Percentiles rank a stretch among this genome's conserved stretches.
Conservation (phyloP, 805 yeast species). For the Yarrowia bubula region DNA sequence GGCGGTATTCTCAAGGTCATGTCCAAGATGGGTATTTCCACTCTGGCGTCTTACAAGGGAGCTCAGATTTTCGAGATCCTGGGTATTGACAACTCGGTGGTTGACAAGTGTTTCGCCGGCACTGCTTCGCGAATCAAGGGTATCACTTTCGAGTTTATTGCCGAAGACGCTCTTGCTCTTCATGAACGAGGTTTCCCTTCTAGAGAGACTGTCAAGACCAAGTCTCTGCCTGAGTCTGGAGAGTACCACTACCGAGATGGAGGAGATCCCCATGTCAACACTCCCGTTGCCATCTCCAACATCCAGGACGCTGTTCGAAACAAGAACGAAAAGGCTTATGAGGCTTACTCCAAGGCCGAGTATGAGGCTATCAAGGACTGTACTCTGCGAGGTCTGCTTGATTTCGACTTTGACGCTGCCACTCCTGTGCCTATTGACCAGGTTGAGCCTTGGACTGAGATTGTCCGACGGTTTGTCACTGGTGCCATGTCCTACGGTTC, state of each 20-base stretch:
- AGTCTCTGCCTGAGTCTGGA: slow-evolving; percentile 87
- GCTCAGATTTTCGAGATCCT: slow-evolving; percentile 97
- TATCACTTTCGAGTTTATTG: slow-evolving; percentile 90
- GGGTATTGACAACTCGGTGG: slow-evolving; percentile 92
- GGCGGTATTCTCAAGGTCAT: slow-evolving; percentile 93
- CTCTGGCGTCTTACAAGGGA: slow-evolving; percentile 97
- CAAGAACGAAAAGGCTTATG: slow-evolving; percentile 91
- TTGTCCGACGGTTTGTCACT: slow-evolving; percentile 94
- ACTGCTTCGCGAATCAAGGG: slow-evolving; percentile 97
- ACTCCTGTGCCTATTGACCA: slow-evolving; percentile 89
- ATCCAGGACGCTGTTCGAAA: slow-evolving; percentile 98
- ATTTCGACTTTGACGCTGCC: slow-evolving; percentile 74
- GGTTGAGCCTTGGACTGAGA: slow-evolving; percentile 99
- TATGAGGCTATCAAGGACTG: slow-evolving; percentile 88
- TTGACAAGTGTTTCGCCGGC: slow-evolving; percentile 93
- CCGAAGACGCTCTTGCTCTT: slow-evolving; percentile 92
- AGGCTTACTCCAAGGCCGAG: slow-evolving; percentile 83
- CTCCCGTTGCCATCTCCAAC: slow-evolving; percentile 91
- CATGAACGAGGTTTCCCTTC: slow-evolving; percentile 91
- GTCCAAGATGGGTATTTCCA: slow-evolving; percentile 99
- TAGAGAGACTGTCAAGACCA: slow-evolving; percentile 65
- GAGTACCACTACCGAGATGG: slow-evolving; percentile 99
- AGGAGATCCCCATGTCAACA: slow-evolving; percentile 92
- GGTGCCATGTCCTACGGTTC: slow-evolving; percentile 99
- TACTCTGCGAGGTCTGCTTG: slow-evolving; percentile 90